These are phyloP conservation scores for Lentinus brumalis DNA, from an alignment of 768 basidiomycete genomes.

Conservation along the genomic window DNA sequence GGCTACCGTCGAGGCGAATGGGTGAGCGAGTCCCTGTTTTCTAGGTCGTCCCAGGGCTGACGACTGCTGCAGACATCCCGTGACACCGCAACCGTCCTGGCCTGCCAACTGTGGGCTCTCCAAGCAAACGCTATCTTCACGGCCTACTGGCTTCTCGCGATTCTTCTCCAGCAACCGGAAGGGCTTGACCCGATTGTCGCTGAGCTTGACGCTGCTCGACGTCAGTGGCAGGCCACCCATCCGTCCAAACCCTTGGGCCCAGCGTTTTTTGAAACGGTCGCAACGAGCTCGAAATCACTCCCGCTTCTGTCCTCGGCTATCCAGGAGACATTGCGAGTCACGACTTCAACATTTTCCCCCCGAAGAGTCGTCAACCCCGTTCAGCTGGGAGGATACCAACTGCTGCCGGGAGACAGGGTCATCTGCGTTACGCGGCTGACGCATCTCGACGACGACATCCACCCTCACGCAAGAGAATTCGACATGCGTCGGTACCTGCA, in stretches of 20 bases:
- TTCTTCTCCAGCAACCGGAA: conserved; percentile 21
- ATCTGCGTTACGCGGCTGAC: conserved; percentile 21
- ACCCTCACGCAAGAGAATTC: conserved; percentile 13
- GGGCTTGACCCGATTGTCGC: conserved; percentile 21
- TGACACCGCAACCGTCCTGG: conserved; percentile 17
- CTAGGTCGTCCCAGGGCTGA: not conserved
- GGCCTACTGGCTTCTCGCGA: conserved; percentile 25
- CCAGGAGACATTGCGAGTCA: conserved; percentile 26
- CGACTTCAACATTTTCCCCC: conserved; percentile 23
- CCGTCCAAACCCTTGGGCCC: conserved; percentile 11
- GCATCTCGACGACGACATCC: conserved; percentile 25
- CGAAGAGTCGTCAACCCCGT: conserved; percentile 22
- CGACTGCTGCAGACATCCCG: conserved; percentile 7
- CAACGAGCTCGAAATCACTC: conserved; percentile 6
- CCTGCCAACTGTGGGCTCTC: conserved; percentile 25
- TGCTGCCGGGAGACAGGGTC: conserved; percentile 22
- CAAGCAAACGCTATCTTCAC: conserved; percentile 27
- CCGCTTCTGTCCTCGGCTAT: conserved; percentile 27
- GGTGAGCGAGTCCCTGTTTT: conserved; percentile 6
- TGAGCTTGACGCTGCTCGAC: conserved; percentile 21
- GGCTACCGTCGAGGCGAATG: conserved; percentile 7
- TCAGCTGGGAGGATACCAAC: conserved; percentile 17
- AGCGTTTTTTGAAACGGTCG: conserved; percentile 11
- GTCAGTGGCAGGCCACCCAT: conserved; percentile 12
- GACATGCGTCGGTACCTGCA: conserved; percentile 20